phyloP scores from a whole-genome alignment of 2,329 filamentous ascomycete species.

The Teratosphaeria zuluensis region DNA sequence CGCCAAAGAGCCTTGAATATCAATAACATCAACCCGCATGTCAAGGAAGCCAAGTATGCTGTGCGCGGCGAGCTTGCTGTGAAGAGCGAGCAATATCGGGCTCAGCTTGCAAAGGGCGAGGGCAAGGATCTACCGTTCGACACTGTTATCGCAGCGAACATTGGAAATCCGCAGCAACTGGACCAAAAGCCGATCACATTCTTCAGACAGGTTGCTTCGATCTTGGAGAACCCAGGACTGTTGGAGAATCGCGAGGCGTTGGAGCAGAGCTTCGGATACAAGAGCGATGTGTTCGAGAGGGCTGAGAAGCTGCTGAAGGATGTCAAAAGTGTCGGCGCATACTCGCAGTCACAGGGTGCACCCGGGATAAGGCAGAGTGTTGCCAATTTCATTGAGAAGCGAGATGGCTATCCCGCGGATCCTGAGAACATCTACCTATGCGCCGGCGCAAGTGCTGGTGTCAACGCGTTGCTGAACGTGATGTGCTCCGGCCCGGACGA shows the following conservation, averaged over 20 bases:
- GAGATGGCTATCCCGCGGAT: slow-evolving; percentile 75
- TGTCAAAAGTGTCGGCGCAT: slow-evolving; percentile 86
- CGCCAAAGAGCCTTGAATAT: slow-evolving; percentile 44
- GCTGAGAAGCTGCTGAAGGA: slow-evolving; percentile 72
- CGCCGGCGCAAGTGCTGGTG: slow-evolving; percentile 82
- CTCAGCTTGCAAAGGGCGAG: slow-evolving; percentile 51
- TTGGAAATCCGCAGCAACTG: slow-evolving; percentile 96
- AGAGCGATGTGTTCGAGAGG: slow-evolving; percentile 77
- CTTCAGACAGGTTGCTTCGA: slow-evolving; percentile 90
- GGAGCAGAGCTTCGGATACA: slow-evolving; percentile 67
- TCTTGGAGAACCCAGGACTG: slow-evolving; percentile 81
- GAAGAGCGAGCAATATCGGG: slow-evolving; percentile 83
- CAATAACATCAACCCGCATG: slow-evolving; percentile 85
- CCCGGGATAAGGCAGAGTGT: slow-evolving; percentile 80
- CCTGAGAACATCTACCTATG: slow-evolving; percentile 80
- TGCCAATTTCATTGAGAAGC: slow-evolving; percentile 83
- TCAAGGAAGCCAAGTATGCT: slow-evolving; percentile 84
- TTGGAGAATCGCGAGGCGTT: slow-evolving; percentile 77
- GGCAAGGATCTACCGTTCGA: slow-evolving; percentile 68
- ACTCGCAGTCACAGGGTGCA: slow-evolving; percentile 87
- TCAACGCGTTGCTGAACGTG: slow-evolving; percentile 85
- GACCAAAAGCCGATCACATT: slow-evolving; percentile 99
- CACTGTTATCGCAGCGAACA: slow-evolving; percentile 91
- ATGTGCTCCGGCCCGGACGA: slow-evolving; percentile 69
- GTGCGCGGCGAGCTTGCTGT: slow-evolving; percentile 93